Evolutionary conservation across 177 flowering plant species (phyloP).

Genomic region (Tripterygium wilfordii): DNA sequence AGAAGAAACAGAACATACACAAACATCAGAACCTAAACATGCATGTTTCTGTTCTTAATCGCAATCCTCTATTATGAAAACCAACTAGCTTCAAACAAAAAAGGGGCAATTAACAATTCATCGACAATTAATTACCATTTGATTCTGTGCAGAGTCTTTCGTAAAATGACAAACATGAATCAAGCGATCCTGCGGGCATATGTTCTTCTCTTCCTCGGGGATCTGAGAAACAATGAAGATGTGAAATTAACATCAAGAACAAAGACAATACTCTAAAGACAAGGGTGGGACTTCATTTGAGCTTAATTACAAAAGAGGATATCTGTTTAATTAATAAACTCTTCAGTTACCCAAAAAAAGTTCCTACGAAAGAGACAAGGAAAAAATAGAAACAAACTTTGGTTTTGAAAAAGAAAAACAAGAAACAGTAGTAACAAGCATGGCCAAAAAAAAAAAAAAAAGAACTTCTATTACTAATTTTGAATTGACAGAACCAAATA

Average conservation of each 20-base stretch:
- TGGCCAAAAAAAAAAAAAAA: no score
- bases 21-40: neutral
- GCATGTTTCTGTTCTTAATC: neutral
- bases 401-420: no score
- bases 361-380: neutral
- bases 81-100: neutral
- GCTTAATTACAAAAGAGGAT: no score
- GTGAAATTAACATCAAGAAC: neutral
- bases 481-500: no score
- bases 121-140: conserved; percentile 35
- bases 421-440: no score
- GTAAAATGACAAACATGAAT: conserved; percentile 88
- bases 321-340: no score
- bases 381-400: no score
- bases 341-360: no score
- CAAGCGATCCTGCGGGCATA: conserved; percentile 78
- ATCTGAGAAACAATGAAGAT: conserved; percentile 31
- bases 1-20: neutral
- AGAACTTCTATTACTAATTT: no score
- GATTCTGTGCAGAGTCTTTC: conserved; percentile 74
- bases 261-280: neutral
- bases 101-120: neutral
- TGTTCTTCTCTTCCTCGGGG: conserved; percentile 91
- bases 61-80: no score
- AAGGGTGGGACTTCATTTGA: no score